Evolutionary conservation across 2,329 filamentous ascomycete species (phyloP).

Genomic region (Raffaelea albimanens): DNA sequence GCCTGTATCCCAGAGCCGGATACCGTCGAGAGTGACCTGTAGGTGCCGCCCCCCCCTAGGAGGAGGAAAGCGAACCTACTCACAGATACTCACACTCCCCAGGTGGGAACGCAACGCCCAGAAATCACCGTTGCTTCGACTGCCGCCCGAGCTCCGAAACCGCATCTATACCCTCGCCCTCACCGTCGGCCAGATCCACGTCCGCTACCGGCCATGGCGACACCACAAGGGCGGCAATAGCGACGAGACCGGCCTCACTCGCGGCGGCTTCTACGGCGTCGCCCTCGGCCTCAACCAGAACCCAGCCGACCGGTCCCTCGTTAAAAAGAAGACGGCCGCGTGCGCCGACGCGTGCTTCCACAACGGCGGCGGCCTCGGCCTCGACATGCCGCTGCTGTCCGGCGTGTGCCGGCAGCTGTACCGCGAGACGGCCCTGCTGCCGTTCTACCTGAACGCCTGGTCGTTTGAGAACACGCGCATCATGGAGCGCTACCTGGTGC

Average conservation of each 20-base stretch:
- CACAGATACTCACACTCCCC: too few relatives aligned
- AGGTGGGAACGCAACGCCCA: conserved; percentile 19
- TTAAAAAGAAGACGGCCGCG: not conserved
- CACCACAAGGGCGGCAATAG: conserved; percentile 11
- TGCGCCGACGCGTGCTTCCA: not conserved
- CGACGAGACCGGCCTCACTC: not conserved
- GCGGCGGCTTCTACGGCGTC: conserved; percentile 21
- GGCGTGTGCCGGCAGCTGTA: conserved; percentile 26
- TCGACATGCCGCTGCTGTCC: conserved; percentile 22
- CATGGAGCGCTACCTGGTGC: conserved; percentile 25
- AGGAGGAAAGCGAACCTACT: too few relatives aligned
- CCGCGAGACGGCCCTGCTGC: conserved; percentile 24
- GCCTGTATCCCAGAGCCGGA: not conserved
- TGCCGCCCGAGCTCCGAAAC: conserved; percentile 24
- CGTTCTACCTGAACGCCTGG: conserved; percentile 24
- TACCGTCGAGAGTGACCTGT: not conserved
- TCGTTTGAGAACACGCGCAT: conserved; percentile 20
- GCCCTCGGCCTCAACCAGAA: conserved; percentile 18
- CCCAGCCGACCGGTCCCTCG: conserved; percentile 22
- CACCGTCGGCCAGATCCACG: conserved; percentile 22
- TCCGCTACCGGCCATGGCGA: conserved; percentile 20
- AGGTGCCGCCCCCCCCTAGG: not conserved
- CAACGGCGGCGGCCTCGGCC: not conserved
- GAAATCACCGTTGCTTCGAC: conserved; percentile 20
- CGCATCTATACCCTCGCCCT: conserved; percentile 24